Evolutionary conservation across 176 grass and related monocot species (phyloP).

Genomic region (Cenchrus fungigraminus): DNA sequence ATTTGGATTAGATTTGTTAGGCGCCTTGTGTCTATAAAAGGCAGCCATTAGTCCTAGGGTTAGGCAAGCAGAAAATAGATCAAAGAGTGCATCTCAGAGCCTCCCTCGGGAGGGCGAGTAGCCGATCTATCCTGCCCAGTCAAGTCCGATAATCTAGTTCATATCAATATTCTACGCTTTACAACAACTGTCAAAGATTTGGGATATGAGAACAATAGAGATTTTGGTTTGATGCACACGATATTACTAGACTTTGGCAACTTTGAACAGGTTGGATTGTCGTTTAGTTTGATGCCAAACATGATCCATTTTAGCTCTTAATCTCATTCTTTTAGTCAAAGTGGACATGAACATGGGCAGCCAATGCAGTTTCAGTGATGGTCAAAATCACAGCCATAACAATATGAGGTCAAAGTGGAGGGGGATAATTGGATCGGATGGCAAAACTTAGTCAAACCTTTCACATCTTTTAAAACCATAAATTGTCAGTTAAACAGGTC

Average conservation of each 20-base stretch:
- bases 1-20: no score
- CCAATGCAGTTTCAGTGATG: background rate
- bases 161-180: background rate
- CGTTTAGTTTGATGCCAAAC: background rate
- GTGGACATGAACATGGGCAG: background rate
- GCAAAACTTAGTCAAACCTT: background rate
- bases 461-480: conserved; percentile 8
- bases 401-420: background rate
- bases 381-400: background rate
- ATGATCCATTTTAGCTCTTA: background rate
- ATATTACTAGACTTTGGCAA: background rate
- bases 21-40: no score
- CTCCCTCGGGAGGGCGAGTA: no score
- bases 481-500: background rate
- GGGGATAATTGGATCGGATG: background rate
- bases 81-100: no score
- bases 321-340: background rate
- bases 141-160: no score
- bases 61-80: no score
- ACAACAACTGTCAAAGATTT: background rate
- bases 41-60: no score
- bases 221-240: background rate
- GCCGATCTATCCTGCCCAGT: no score
- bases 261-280: background rate
- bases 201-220: background rate